Evolutionary conservation across 2,329 filamentous ascomycete species (phyloP).

Genomic region (Fusarium keratoplasticum): DNA sequence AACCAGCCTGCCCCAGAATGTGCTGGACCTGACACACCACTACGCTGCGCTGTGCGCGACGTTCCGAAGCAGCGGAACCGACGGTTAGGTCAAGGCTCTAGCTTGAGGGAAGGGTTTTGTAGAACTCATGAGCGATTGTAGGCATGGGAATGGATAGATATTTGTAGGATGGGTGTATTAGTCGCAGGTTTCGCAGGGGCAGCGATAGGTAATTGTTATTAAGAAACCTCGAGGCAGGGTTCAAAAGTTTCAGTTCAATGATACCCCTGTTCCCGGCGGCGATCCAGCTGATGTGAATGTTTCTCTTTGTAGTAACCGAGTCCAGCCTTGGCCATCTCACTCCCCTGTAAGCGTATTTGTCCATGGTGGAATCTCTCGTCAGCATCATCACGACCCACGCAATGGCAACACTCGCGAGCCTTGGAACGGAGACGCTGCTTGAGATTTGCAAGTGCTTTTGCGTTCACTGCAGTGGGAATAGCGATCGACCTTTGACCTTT

Average conservation of each 20-base stretch:
- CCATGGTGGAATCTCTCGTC: not conserved
- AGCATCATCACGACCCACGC: not conserved
- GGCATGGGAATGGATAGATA: constrained; percentile 21
- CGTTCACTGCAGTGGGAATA: not conserved
- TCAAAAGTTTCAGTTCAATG: constrained; percentile 20
- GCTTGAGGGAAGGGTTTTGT: constrained; percentile 9
- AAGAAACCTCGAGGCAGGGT: constrained; percentile 13
- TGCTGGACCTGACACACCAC: constrained; percentile 94
- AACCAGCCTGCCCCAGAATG: constrained; percentile 90
- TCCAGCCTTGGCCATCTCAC: not conserved
- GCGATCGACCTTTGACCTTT: not conserved
- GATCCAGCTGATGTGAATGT: not conserved
- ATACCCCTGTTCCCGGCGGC: constrained; percentile 2
- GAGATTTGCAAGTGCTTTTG: not conserved
- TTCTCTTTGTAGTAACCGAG: not conserved
- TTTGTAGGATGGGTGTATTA: constrained; percentile 7
- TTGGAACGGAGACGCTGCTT: not conserved
- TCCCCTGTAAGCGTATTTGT: not conserved
- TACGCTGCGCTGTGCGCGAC: constrained; percentile 95
- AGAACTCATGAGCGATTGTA: not conserved
- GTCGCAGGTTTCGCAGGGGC: constrained; percentile 11
- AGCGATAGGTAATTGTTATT: constrained; percentile 30
- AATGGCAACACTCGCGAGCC: not conserved
- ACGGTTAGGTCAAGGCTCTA: constrained; percentile 65
- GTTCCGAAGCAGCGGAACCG: constrained; percentile 93